Evolutionary conservation across 371 early-diverging fungal genomes (phyloP).

Genomic region (Mortierella sp.): DNA sequence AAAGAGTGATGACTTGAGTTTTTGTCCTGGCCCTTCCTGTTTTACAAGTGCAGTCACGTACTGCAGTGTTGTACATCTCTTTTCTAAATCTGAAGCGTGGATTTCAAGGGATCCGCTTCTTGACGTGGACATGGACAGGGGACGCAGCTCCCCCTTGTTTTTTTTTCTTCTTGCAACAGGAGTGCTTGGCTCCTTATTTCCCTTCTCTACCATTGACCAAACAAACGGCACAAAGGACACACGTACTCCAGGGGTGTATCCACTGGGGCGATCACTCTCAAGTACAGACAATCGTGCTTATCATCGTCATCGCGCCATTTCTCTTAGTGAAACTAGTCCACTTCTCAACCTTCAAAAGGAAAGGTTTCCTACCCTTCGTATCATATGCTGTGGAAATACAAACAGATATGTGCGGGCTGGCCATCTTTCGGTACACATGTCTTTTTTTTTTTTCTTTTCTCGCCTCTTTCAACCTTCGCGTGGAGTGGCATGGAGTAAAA

Average conservation of each 20-base stretch:
- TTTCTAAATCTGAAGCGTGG: not conserved
- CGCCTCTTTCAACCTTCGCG: too few species aligned
- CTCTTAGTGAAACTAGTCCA: not conserved
- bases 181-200: too few species aligned
- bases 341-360: not conserved
- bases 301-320: not conserved
- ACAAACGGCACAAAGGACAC: not conserved
- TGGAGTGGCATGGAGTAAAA: too few species aligned
- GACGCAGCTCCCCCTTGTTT: not conserved
- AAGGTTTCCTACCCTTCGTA: not conserved
- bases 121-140: not conserved
- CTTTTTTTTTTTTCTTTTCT: too few species aligned
- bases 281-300: not conserved
- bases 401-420: too few species aligned
- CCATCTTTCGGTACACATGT: too few species aligned
- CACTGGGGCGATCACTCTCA: not conserved
- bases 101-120: conserved; percentile 6
- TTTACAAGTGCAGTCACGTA: too few species aligned
- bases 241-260: not conserved
- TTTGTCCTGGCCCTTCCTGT: not conserved
- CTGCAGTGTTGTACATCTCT: too few species aligned
- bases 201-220: not conserved
- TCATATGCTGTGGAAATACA: not conserved
- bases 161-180: too few species aligned
- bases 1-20: not conserved